Conservation (phyloP, 768 basidiomycete species). For the Russula griseocarnosa region DNA sequence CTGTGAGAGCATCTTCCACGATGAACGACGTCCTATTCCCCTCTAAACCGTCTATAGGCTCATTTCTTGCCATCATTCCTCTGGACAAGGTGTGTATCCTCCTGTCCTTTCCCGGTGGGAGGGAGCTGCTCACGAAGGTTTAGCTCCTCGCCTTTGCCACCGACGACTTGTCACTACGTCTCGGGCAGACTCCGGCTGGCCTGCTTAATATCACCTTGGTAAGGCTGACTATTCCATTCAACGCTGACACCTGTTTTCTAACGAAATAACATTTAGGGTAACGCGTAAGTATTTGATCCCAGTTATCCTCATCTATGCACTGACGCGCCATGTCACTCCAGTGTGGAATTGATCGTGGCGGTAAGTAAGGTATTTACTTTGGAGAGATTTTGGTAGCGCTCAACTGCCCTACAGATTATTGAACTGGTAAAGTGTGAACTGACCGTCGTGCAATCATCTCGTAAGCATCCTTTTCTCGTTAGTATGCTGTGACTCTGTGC, state of each 20-base stretch:
- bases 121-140: constrained; percentile 9
- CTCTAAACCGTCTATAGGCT: constrained; percentile 43
- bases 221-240: constrained; percentile 16
- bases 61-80: constrained; percentile 79
- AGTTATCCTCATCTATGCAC: neutral
- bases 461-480: constrained; percentile 32
- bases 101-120: neutral
- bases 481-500: neutral
- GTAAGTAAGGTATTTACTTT: constrained; percentile 31
- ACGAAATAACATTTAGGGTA: constrained; percentile 28
- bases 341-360: constrained; percentile 44
- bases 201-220: constrained; percentile 83
- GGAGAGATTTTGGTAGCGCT: constrained; percentile 12
- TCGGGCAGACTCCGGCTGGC: constrained; percentile 80
- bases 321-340: constrained; percentile 21
- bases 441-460: constrained; percentile 43
- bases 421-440: constrained; percentile 46
- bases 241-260: neutral
- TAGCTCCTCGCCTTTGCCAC: constrained; percentile 81
- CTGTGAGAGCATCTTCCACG: constrained; percentile 44
- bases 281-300: constrained; percentile 29
- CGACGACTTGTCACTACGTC: constrained; percentile 75
- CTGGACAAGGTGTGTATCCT: constrained; percentile 60
- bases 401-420: constrained; percentile 38
- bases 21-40: neutral